Base-by-base conservation (phyloP, 2,329 filamentous ascomycete genomes). In the Diaporthe capsici region DNA sequence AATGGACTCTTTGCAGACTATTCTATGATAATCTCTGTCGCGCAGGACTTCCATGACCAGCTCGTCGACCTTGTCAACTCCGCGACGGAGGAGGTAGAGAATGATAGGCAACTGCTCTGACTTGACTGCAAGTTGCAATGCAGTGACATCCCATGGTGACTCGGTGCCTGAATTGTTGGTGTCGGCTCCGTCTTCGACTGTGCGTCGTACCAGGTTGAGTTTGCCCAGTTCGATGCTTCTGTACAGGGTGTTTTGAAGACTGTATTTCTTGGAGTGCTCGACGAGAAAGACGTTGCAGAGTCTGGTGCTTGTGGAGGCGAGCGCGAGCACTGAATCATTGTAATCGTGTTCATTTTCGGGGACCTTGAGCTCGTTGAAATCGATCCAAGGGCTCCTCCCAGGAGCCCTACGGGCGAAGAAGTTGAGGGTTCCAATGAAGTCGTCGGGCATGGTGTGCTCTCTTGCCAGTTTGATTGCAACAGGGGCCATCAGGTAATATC, bases 91-190 rank as follows among this genome's bases (percentile, higher is more conserved):
- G 9, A 51, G 31, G 47, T 53, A 53, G 31, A 53, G 47, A 68
- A 51, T 25, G 17, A 34, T 22, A 1, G 63, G 63, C 1, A 68
- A 28, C 9, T 39, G 4, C 9, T 37, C 63, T 9, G 31, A 49
- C 4, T 8, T 3, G 28, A 37, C 10, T 31, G 28, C 44, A 25
- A 68, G 5, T 5, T 39, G 34, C 58, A 61, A 22, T 1, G 58
- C 0, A 3, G 37, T 25, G 0, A 1, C 4, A 7, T 25, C 2
- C 2, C 4, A 60, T 3, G 28, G 31, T 1, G 0, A 0, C 9
- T 34, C 13, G 8, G 2, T 12, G 2, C 28, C 15, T 15, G 9
- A 0, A 34, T 25, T 12, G n/a, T 61, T 61, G 34, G 44, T 61
- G 37, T 61, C 37, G 37, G 58, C 58, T 3, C 58, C 58, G 13